phyloP scores from a whole-genome alignment of 2,329 filamentous ascomycete species.

The Stachybotrys elegans region DNA sequence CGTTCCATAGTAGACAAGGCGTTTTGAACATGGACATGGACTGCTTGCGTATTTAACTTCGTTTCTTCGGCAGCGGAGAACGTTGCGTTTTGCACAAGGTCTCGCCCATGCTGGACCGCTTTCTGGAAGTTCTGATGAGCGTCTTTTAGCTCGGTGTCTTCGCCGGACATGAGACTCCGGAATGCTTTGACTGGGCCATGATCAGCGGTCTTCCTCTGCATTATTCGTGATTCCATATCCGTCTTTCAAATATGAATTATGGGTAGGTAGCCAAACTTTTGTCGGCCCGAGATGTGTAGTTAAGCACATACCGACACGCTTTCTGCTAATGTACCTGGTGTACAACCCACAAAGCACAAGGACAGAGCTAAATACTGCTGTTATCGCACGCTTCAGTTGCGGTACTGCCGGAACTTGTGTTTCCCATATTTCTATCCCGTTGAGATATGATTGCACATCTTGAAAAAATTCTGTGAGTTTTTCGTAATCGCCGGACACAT shows the following conservation, averaged over 20 bases:
- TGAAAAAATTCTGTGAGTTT: constrained; percentile 7
- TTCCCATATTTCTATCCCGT: constrained; percentile 7
- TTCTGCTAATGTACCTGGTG: constrained; percentile 7
- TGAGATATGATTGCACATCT: constrained; percentile 8
- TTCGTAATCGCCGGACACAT: constrained; percentile 7
- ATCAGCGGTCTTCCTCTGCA: neutral
- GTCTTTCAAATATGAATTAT: neutral
- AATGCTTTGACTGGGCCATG: constrained; percentile 7
- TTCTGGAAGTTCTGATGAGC: constrained; percentile 7
- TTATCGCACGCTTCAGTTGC: constrained; percentile 3
- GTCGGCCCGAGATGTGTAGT: neutral
- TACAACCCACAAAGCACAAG: constrained; percentile 8
- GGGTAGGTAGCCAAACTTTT: neutral
- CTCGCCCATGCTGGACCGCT: constrained; percentile 6
- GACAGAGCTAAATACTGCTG: constrained; percentile 6
- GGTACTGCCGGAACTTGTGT: constrained; percentile 5
- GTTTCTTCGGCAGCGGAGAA: constrained; percentile 5
- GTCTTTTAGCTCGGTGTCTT: constrained; percentile 7
- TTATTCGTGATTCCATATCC: neutral
- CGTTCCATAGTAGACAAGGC: constrained; percentile 1
- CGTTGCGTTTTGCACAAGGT: constrained; percentile 6
- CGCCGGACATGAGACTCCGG: constrained; percentile 5
- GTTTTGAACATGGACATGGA: constrained; percentile 2
- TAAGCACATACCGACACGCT: constrained; percentile 6
- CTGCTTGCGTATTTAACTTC: constrained; percentile 1